Conservation (phyloP, 1,139 yeast genomes). For the Debaryomycetaceae sp. region DNA sequence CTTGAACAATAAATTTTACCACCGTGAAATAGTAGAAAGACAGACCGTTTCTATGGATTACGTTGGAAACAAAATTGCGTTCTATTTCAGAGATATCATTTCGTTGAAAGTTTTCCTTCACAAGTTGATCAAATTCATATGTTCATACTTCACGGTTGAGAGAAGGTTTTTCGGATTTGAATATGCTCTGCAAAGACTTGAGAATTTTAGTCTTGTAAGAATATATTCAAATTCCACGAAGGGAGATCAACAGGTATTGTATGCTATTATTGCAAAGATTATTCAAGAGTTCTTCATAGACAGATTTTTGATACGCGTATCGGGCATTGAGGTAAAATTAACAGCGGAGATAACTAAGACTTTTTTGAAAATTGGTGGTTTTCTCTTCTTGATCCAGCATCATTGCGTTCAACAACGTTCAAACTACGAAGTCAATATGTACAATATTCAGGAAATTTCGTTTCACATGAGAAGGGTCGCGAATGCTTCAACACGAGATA, state of each 20-base stretch:
- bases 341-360: conserved; percentile 8
- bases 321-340: neutral
- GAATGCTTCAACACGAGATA: neutral
- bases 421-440: conserved; percentile 1
- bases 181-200: conserved; percentile 11
- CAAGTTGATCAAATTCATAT: conserved; percentile 2
- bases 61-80: neutral
- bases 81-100: neutral
- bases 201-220: conserved; percentile 26
- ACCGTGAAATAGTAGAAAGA: conserved; percentile 5
- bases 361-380: conserved; percentile 10
- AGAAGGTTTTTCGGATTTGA: neutral
- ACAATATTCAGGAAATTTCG: neutral
- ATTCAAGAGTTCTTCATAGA: conserved; percentile 12
- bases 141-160: conserved; percentile 1
- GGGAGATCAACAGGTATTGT: conserved; percentile 21
- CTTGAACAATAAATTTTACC: conserved; percentile 12
- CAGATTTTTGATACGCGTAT: neutral
- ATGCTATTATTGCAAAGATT: conserved; percentile 20
- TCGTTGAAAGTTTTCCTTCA: conserved; percentile 1
- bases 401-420: neutral
- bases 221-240: conserved; percentile 22
- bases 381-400: conserved; percentile 4
- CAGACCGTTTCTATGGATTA: neutral
- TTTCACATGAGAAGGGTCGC: neutral